phyloP scores from a whole-genome alignment of 371 early-diverging fungal genomes.

The Mucor racemosus region DNA sequence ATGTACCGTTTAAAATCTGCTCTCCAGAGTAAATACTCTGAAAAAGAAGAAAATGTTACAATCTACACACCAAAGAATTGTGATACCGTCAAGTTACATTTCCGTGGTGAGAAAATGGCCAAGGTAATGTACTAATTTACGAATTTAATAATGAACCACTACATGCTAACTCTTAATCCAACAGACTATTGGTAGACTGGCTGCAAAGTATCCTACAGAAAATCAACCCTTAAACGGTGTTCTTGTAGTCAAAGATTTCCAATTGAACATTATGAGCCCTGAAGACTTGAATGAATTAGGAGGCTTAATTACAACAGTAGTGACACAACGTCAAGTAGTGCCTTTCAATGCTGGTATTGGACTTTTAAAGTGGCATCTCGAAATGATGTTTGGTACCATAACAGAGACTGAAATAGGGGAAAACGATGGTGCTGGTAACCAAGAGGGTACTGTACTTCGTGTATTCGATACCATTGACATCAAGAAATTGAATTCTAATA shows the following conservation, averaged over 20 bases:
- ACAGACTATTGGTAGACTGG: slow-evolving; percentile 85
- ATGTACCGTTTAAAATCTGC: slow-evolving; percentile 98
- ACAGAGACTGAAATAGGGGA: slow-evolving; percentile 35
- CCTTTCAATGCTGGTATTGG: slow-evolving; percentile 80
- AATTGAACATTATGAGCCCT: slow-evolving; percentile 83
- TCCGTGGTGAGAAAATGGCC: slow-evolving; percentile 95
- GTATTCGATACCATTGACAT: slow-evolving; percentile 86
- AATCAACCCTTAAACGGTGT: slow-evolving; percentile 79
- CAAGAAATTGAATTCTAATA: slow-evolving; percentile 50
- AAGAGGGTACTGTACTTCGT: slow-evolving; percentile 49
- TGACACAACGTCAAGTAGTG: slow-evolving; percentile 83
- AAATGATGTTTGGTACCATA: slow-evolving; percentile 89
- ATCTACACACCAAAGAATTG: slow-evolving; percentile 96
- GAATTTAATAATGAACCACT: not conserved
- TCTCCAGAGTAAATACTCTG: slow-evolving; percentile 83
- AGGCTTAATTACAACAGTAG: slow-evolving; percentile 74
- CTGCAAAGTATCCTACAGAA: slow-evolving; percentile 69
- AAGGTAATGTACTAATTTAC: slow-evolving; percentile 51
- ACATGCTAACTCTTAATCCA: too few species aligned
- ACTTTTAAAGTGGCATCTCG: slow-evolving; percentile 86
- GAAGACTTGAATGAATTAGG: slow-evolving; percentile 81
- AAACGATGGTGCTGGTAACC: slow-evolving; percentile 23
- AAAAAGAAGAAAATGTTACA: slow-evolving; percentile 81
- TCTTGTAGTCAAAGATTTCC: slow-evolving; percentile 89
- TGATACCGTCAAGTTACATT: slow-evolving; percentile 91